Conservation (phyloP, 257 asterid genomes). For the Salvia rosmarinus region DNA sequence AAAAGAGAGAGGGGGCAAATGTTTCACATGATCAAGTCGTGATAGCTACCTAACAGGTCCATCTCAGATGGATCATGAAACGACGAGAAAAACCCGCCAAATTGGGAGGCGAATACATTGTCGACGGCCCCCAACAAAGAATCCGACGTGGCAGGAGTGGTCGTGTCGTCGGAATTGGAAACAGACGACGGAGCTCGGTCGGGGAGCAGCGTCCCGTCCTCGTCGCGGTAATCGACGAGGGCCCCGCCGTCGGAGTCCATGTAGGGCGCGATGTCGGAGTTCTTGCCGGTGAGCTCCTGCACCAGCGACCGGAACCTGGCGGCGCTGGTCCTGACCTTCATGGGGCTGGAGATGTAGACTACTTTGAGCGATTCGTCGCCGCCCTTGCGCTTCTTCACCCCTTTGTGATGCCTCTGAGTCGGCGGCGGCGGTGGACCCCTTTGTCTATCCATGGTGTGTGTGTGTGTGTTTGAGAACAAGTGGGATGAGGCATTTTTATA, state of each 20-base stretch:
- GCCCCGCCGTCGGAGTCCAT: slow-evolving; percentile 33
- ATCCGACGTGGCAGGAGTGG: slow-evolving; percentile 40
- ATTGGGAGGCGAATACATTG: slow-evolving; percentile 35
- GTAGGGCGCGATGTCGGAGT: slow-evolving; percentile 56
- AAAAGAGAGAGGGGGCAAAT: no score
- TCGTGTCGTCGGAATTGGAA: slow-evolving; percentile 28
- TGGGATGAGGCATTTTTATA: slow-evolving; percentile 36
- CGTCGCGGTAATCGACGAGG: slow-evolving; percentile 24
- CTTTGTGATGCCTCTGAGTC: neutral
- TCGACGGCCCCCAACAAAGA: slow-evolving; percentile 39
- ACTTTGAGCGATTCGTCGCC: slow-evolving; percentile 54
- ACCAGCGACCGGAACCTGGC: slow-evolving; percentile 66
- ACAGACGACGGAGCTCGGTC: slow-evolving; percentile 22
- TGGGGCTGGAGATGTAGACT: slow-evolving; percentile 81
- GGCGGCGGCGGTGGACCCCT: neutral
- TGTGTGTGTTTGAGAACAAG: neutral
- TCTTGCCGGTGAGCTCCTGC: slow-evolving; percentile 71
- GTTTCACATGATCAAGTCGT: slow-evolving; percentile 28
- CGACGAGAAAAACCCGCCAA: slow-evolving; percentile 31
- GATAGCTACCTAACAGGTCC: slow-evolving; percentile 58
- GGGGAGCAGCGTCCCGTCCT: neutral
- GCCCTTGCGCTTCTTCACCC: slow-evolving; percentile 29
- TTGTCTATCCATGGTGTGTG: neutral
- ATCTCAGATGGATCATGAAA: slow-evolving; percentile 30
- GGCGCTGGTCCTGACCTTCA: slow-evolving; percentile 79